Evolutionary conservation across 441 rosid species (phyloP), one percentile per base, ranked within the genome.

Genomic region (Populus hybrid): DNA sequence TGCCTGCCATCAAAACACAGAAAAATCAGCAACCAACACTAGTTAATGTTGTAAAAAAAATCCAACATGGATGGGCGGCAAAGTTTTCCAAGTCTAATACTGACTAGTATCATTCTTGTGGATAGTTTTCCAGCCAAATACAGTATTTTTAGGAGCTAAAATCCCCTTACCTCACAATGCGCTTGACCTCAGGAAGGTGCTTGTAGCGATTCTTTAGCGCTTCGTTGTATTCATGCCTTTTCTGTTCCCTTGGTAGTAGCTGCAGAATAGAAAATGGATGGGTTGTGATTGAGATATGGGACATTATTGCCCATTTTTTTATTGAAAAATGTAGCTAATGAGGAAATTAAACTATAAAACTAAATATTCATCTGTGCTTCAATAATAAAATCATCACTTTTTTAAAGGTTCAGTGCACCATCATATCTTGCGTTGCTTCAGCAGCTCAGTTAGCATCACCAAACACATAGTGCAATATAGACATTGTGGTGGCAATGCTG

Each of bases 131-230:
- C 14, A 21, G 30, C 28, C 30, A 66, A 28, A 14, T 28, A 30
- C 3, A 26, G 7, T 23, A 66, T 10, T 26, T 11, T 26, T 14
- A 21, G 18, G 16, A 34, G 26, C 18, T 34, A 26, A 50, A 67
- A 26, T 74, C 3, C n/a, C 12, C 78, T 69, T 83, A 95, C 99
- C 98, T 92, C 63, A 87, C 86, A 71, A 94, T 96, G 18, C 98
- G 97, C 85, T 92, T 92, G 84, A 96, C 82, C 86, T 96, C 99
- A 74, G 91, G 90, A 75, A 96, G 96, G 83, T 94, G 94, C 87
- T 91, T 89, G 84, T 92, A 96, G 10, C 97, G 96, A 42, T 90
- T 90, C 94, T 89, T 91, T 71, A 94, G 84, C 82, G 96, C 94
- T 72, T 94, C 98, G 18, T 88, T 71, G 82, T 96, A 94, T 66